phyloP scores from a whole-genome alignment of 192 early-diverging fungal species.

The Cladochytrium replicatum region DNA sequence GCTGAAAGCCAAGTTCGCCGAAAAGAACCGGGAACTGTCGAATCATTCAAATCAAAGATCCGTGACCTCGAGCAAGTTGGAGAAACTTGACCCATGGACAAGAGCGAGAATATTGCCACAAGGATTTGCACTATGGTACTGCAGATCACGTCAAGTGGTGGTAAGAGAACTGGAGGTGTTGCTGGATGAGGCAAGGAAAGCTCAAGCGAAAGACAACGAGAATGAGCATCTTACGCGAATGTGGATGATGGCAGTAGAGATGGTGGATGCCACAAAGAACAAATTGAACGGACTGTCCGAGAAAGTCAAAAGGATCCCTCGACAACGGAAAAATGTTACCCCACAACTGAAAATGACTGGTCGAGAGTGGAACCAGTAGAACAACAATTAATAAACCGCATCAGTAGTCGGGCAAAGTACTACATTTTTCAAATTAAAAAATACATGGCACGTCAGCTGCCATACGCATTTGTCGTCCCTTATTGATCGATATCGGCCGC shows the following conservation, averaged over 20 bases:
- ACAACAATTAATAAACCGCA: background rate
- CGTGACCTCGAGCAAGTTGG: background rate
- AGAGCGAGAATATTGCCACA: background rate
- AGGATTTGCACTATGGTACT: background rate
- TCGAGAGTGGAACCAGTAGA: background rate
- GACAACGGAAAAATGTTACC: background rate
- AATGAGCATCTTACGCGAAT: background rate
- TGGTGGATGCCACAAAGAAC: no score
- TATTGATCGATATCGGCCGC: slow-evolving; percentile 4
- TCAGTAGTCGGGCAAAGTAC: background rate
- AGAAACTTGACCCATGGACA: background rate
- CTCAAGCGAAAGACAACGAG: background rate
- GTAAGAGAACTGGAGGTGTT: background rate
- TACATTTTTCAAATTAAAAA: background rate
- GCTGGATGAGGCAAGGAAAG: background rate
- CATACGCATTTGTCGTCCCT: background rate
- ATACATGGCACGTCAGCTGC: background rate
- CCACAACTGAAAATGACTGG: background rate
- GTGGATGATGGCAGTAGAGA: background rate
- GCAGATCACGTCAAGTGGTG: background rate
- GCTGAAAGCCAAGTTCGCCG: background rate
- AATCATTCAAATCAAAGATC: background rate
- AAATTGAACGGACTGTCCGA: no score
- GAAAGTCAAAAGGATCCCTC: no score
- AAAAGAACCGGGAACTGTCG: background rate